Evolutionary conservation across 495 filamentous ascomycete species (phyloP), one percentile per base, ranked within the genome.

Genomic region (Chaetomium tenue): DNA sequence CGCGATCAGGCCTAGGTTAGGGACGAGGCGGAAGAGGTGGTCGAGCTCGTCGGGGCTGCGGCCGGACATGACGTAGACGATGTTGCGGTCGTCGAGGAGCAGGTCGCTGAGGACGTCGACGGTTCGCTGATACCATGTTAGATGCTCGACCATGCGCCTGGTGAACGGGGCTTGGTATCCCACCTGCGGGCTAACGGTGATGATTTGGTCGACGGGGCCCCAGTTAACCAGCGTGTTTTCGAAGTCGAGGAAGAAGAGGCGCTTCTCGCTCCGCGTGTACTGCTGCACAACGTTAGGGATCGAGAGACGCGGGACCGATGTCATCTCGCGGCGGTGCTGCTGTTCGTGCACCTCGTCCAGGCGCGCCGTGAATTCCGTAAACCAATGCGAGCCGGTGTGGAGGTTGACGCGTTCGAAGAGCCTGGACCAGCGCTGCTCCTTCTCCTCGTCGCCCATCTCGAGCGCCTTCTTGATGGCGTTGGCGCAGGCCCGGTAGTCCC

Each of bases 31-130:
- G 82, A 97, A 96, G 11, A 95, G 78, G 0, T 86, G 82, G 65
- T 96, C 92, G 47, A 97, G 88, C 70, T 97, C 91, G 71, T 96
- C 90, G 0, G 91, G 88, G 70, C 86, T 87, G 28, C 91, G 85
- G 16, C 90, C 87, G 47, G 90, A 93, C 92, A 95, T 97, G 63
- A 97, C 87, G 68, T 96, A 97, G 39, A 97, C 88, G n/a, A 88
- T 84, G 70, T 97, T 97, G 26, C 79, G 82, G 0, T 87, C 82
- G 69, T 96, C 91, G 11, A 87, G 78, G 26, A 92, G 82, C 30
- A 97, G 74, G 57, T 95, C 91, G 48, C 87, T 91, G 39, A 97
- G 74, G 2, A 88, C 85, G 54, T 91, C 89, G 62, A 95, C 82
- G 12, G 91, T 90, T 28, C 91, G 87, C 75, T 84, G 15, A n/a